These are phyloP conservation scores for Suillus variegatus DNA, from an alignment of 768 basidiomycete genomes.

Conservation along the genomic window DNA sequence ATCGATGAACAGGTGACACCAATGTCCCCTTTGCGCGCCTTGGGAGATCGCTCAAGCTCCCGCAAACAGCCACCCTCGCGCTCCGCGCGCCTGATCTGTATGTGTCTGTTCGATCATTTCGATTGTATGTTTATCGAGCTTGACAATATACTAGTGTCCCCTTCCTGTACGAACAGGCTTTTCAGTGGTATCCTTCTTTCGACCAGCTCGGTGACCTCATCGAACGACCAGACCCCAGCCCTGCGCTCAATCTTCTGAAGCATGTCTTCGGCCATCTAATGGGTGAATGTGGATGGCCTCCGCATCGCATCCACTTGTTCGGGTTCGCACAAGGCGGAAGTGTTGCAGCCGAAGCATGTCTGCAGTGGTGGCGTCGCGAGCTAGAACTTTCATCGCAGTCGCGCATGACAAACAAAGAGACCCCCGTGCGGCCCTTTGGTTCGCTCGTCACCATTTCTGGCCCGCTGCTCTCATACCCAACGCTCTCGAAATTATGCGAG, in stretches of 20 bases:
- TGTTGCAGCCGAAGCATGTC: conserved; percentile 67
- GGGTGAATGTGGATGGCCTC: conserved; percentile 63
- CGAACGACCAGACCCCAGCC: conserved; percentile 69
- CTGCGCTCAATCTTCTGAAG: conserved; percentile 58
- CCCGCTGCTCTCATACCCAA: conserved; percentile 78
- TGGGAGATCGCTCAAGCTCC: conserved; percentile 74
- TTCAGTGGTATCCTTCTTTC: conserved; percentile 87
- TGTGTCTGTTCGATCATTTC: conserved; percentile 21
- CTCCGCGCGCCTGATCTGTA: conserved; percentile 79
- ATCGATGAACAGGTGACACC: conserved; percentile 65
- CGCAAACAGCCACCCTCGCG: conserved; percentile 85
- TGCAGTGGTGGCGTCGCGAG: conserved; percentile 55
- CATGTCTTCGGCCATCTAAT: conserved; percentile 58
- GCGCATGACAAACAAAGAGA: conserved; percentile 3
- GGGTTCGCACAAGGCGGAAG: conserved; percentile 89
- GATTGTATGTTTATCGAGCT: not conserved
- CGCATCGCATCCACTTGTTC: conserved; percentile 75
- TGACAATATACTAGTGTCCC: conserved; percentile 55
- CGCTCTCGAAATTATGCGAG: conserved; percentile 47
- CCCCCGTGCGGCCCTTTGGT: conserved; percentile 44
- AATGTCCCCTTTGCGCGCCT: conserved; percentile 75
- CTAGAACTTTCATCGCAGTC: conserved; percentile 9
- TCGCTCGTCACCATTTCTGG: conserved; percentile 72
- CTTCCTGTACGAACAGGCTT: conserved; percentile 76
- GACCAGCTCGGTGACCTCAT: conserved; percentile 76